Base-by-base conservation (phyloP, 164 flowering plant species). In the Piper betle region DNA sequence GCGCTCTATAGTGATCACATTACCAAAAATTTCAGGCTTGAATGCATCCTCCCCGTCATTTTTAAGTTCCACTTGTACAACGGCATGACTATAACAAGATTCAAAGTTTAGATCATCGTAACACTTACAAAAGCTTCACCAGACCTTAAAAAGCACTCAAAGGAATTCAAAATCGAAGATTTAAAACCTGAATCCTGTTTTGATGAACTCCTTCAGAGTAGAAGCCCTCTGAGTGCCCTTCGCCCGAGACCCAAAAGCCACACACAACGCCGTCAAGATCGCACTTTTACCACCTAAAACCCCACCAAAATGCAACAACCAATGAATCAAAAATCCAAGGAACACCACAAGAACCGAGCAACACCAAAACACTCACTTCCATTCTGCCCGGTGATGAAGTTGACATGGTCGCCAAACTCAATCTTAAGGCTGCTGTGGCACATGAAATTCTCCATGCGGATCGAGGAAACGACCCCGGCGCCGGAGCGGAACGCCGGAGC, bases 371-470 rank as follows among this genome's bases (percentile, higher is more conserved):
- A 69, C 84, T 71, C 73, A 90, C 99, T 90, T 69, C 97, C 96
- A 39, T 93, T 90, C 62, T 88, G 96, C 6, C 97, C 99, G 20
- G 99, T 93, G 69, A 93, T 81, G 81, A 93, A 93, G 78, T 88
- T 93, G 66, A 90, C 80, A 60, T 65, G 69, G 8, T 85, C 88
- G 33, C 91, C 85, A 41, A 93, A 57, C 61, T 86, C 89, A 50
- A 90, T 82, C 59, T 81, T 70, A 53, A 85, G 69, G 64, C 74
- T 79, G 58, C 79, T 74, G 66, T 93, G 97, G 67, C 97, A 93
- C 99, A 93, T 93, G 77, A 93, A 90, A 64, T 93, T 88, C 71
- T 90, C 97, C 3, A 90, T 53, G 4, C 80, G 81, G 66, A 93
- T 82, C 68, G 62, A 80, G 38, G 75, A 63, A 39, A 90, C 72